Percentiles rank a stretch among this genome's conserved stretches.
phyloP scores from a whole-genome alignment of 2,329 filamentous ascomycete genomes.

The Tolypocladium tundrense region DNA sequence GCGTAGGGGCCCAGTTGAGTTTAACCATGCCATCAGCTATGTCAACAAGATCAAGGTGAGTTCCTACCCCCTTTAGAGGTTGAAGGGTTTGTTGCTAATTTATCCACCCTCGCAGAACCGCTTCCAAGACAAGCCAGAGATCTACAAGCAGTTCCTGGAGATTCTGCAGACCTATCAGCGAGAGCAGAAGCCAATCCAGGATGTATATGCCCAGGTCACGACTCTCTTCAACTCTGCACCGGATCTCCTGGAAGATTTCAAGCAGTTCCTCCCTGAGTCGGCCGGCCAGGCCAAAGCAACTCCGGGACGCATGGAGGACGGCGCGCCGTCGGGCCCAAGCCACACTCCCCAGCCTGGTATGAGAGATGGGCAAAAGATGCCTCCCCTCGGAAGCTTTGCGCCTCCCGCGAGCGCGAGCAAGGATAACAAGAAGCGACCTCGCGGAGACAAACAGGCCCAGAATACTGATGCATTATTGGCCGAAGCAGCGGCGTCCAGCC shows the following conservation, averaged over 20 bases:
- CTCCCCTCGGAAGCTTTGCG: slow-evolving; percentile 90
- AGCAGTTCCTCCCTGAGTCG: slow-evolving; percentile 94
- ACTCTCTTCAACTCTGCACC: slow-evolving; percentile 86
- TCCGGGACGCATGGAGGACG: slow-evolving; percentile 49
- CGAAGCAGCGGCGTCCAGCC: slow-evolving; percentile 29
- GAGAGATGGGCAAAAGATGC: slow-evolving; percentile 65
- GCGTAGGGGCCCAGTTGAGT: slow-evolving; percentile 90
- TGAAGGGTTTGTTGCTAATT: slow-evolving; percentile 5
- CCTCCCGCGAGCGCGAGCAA: slow-evolving; percentile 72
- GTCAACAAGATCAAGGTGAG: slow-evolving; percentile 98
- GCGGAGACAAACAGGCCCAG: slow-evolving; percentile 44
- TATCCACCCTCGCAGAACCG: slow-evolving; percentile 57
- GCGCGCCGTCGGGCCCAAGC: slow-evolving; percentile 28
- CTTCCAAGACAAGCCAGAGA: slow-evolving; percentile 91
- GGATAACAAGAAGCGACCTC: slow-evolving; percentile 80
- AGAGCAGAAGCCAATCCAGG: slow-evolving; percentile 95
- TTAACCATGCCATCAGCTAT: slow-evolving; percentile 98
- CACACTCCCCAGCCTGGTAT: slow-evolving; percentile 45
- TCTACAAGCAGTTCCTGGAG: slow-evolving; percentile 98
- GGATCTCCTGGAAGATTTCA: slow-evolving; percentile 94
- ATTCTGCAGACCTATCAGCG: slow-evolving; percentile 97
- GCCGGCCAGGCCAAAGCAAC: slow-evolving; percentile 41
- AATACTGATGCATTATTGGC: slow-evolving; percentile 32
- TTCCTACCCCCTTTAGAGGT: slow-evolving; percentile 1
- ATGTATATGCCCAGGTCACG: slow-evolving; percentile 96